Base-by-base conservation (phyloP, 1,284 basidiomycete genomes). In the Moesziomyces sp. region DNA sequence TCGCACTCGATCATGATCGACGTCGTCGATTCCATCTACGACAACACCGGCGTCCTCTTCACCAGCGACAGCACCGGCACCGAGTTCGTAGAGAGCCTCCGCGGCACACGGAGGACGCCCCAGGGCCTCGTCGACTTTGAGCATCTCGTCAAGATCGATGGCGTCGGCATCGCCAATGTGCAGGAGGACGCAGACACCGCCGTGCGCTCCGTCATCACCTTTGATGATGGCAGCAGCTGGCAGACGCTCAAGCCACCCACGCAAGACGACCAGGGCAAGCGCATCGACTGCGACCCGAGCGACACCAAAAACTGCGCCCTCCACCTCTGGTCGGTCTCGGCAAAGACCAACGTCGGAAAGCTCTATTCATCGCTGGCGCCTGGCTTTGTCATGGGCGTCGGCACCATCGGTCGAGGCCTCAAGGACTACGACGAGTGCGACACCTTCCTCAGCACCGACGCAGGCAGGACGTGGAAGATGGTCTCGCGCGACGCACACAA, bases 351-450 rank as follows among this genome's bases (percentile, higher is more conserved):
- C 85, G 92, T 91, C 75, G 96, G 96, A 0, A 90, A 92, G 23
- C 89, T 97, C 23, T 98, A 98, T 85, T 96, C 94, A 0, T 94
- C 93, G 0, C 91, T 93, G 11, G 95, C 95, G 0, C 95, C 96
- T 0, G 96, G 96, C 0, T 89, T 94, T 67, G 91, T 94, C 35
- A 96, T 99, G 92, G 96, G 91, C 35, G 94, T 99, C 2, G 96
- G 96, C 7, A 92, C 90, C 0, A 88, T 97, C 28, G 94, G 95
- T 2, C 85, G 88, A 18, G 86, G 87, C 18, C 86, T 98, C 5
- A 84, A 87, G 35, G 87, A 90, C 0, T 99, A 99, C 82, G 90
- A 92, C 52, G 91, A 97, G 40, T 92, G 92, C 82, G 93, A 97
- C 80, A 98, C 96, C 0, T 99, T 95, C 86, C 84, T 98, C 66